Percentiles rank a stretch among this genome's conserved stretches.
These are phyloP conservation scores for Rubroboletus satanas DNA, from an alignment of 768 basidiomycete genomes.

Conservation along the genomic window DNA sequence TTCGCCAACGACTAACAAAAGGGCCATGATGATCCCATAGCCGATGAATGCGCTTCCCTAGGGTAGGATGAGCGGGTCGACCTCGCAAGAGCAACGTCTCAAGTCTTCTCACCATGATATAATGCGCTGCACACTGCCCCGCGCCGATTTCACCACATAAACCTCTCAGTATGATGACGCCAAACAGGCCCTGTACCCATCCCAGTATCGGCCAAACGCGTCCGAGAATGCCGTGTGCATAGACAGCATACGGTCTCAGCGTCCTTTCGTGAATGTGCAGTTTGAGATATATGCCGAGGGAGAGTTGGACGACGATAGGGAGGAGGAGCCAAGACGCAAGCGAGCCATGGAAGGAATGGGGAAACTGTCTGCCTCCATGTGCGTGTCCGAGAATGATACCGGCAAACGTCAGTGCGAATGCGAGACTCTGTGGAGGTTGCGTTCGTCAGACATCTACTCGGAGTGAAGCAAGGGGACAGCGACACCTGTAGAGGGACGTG, in stretches of 20 bases:
- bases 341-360: slow-evolving; percentile 67
- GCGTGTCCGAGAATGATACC: slow-evolving; percentile 83
- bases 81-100: slow-evolving; percentile 1
- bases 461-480: neutral
- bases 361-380: slow-evolving; percentile 80
- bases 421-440: slow-evolving; percentile 46
- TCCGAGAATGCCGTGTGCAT: slow-evolving; percentile 73
- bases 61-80: slow-evolving; percentile 3
- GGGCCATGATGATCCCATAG: slow-evolving; percentile 77
- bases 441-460: neutral
- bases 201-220: slow-evolving; percentile 80
- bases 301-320: slow-evolving; percentile 63
- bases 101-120: slow-evolving; percentile 57
- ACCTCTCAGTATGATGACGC: slow-evolving; percentile 65
- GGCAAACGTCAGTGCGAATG: slow-evolving; percentile 62
- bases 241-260: slow-evolving; percentile 66
- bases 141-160: slow-evolving; percentile 73
- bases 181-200: slow-evolving; percentile 89
- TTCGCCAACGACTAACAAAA: slow-evolving; percentile 74
- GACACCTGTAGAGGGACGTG: slow-evolving; percentile 81
- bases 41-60: slow-evolving; percentile 85
- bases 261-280: slow-evolving; percentile 82
- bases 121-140: slow-evolving; percentile 85
- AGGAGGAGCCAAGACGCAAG: slow-evolving; percentile 51
- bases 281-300: slow-evolving; percentile 85